Conservation (phyloP, 2,329 filamentous ascomycete species). For the Sarocladium strictum region DNA sequence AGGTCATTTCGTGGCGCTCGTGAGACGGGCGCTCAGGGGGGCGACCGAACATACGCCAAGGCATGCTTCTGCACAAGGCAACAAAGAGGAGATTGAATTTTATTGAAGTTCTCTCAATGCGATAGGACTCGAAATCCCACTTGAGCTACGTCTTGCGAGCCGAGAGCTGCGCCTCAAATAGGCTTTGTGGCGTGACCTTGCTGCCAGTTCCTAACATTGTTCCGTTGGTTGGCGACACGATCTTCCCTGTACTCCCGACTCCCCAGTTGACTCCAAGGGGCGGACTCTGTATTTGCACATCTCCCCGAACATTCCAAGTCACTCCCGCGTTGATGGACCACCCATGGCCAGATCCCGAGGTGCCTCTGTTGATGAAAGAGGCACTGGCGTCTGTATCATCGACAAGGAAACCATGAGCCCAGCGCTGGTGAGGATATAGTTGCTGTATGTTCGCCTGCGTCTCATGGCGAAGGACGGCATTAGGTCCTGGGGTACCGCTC, state of each 20-base stretch:
- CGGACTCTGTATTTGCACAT: background rate
- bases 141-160: too few relatives aligned
- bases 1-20: too few relatives aligned
- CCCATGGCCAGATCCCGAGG: background rate
- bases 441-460: background rate
- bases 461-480: background rate
- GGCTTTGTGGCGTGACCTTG: background rate
- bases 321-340: conserved; percentile 5
- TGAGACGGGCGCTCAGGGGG: too few relatives aligned
- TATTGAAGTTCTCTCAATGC: too few relatives aligned
- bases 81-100: too few relatives aligned
- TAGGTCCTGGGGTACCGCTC: background rate
- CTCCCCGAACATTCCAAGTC: conserved; percentile 4
- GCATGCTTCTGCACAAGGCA: too few relatives aligned
- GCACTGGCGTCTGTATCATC: background rate
- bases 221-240: background rate
- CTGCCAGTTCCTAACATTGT: background rate
- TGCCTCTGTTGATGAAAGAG: background rate
- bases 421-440: background rate
- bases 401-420: conserved; percentile 1
- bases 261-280: background rate
- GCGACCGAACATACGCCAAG: too few relatives aligned
- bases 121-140: too few relatives aligned
- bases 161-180: background rate
- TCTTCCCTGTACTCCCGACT: background rate